Base-by-base conservation (phyloP, 371 early-diverging fungal species). In the Mortierella sp. region DNA sequence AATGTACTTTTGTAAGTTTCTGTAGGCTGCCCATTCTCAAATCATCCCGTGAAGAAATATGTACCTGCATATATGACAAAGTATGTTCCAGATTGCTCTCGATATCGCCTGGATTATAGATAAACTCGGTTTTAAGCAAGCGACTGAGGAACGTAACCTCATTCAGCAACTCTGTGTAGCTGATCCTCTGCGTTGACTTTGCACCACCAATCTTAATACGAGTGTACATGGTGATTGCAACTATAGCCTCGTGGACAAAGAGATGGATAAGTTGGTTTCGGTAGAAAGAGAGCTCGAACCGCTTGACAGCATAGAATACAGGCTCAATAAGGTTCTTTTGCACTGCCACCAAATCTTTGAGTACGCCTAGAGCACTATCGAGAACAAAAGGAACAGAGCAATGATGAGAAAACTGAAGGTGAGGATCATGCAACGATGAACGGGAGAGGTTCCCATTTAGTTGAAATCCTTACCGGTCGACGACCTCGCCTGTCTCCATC, bases 211-310 rank as follows among this genome's bases (percentile, higher is more conserved):
- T 87, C 80, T 96, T 95, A 53, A 95, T 86, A 2, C 91, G 92
- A 3, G 94, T 90, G 76, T 96, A 95, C 77, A 96, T 86, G 5
- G 94, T 90, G 8, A 89, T 90, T 32, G 93, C 92, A 17, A 93
- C 87, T 67, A 96, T 93, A 0, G 93, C 93, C 86, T 95, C 96
- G 67, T 90, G 85, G 8, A 95, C 85, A 85, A 96, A 96, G 49
- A 95, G 71, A 63, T 95, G 95, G 59, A 96, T 94, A 15, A 94
- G 78, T 68, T 95, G 94, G 68, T 96, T 96, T 53, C 96, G 87
- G 76, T 94, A 96, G 74, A 93, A 93, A 49, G 92, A 91, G 1
- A 96, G 84, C 77, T 95, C 96, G 75, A 95, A 96, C n/a, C 95
- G 89, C 70, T 93, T 93, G 47, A 91, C 86, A 2, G 93, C 93